Conservation (phyloP, 257 asterid genomes). For the Marsdenia floribunda region DNA sequence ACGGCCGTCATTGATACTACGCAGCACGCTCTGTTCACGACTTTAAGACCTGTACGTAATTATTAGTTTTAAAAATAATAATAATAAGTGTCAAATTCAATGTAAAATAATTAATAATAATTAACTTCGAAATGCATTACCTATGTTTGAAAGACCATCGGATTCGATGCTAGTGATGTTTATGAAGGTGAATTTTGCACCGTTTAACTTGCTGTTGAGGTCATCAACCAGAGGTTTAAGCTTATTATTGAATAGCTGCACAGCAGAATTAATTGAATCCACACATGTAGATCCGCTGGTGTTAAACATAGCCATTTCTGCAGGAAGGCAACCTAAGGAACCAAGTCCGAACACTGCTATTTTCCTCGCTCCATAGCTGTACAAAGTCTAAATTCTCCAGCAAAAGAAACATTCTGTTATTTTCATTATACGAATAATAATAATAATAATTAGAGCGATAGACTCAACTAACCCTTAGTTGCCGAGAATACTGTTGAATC, state of each 20-base stretch:
- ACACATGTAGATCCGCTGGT: slow-evolving; percentile 33
- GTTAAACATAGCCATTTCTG: slow-evolving; percentile 6
- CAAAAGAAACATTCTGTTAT: too few species aligned
- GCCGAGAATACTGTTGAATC: slow-evolving; percentile 22
- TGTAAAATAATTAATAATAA: too few species aligned
- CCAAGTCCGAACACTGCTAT: slow-evolving; percentile 43
- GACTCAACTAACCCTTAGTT: slow-evolving; percentile 9
- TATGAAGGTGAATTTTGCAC: slow-evolving; percentile 39
- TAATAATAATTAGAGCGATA: too few species aligned
- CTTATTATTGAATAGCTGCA: slow-evolving; percentile 24
- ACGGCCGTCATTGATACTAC: not conserved
- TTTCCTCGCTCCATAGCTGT: slow-evolving; percentile 45
- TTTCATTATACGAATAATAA: too few species aligned
- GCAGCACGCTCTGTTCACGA: not conserved
- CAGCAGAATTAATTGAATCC: slow-evolving; percentile 28
- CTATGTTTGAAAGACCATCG: slow-evolving; percentile 23
- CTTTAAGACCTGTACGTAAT: not conserved
- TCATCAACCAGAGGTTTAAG: slow-evolving; percentile 30
- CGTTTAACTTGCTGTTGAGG: slow-evolving; percentile 25
- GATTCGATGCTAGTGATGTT: slow-evolving; percentile 35
- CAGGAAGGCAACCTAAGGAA: slow-evolving; percentile 43
- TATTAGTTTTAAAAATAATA: too few species aligned
- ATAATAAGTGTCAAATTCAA: too few species aligned
- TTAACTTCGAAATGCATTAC: slow-evolving; percentile 14
- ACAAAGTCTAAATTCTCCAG: slow-evolving; percentile 27